Evolutionary conservation across 768 basidiomycete species (phyloP).

Genomic region (Omphalotus guepiniiformis): DNA sequence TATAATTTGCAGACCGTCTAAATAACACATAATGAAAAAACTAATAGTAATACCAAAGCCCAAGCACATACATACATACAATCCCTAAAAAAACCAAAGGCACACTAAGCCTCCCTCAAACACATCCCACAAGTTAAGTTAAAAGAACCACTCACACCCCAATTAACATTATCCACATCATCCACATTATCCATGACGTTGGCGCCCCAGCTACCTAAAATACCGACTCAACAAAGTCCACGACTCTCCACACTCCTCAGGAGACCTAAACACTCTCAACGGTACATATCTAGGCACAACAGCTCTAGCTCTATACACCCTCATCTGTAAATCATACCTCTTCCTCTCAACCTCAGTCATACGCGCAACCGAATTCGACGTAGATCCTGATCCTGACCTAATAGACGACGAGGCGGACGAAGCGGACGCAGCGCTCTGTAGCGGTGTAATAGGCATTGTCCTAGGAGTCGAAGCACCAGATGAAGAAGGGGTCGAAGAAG

Average conservation of each 20-base stretch:
- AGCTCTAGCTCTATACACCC: conserved; percentile 59
- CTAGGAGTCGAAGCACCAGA: too few relatives aligned
- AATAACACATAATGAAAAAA: too few relatives aligned
- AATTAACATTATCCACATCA: background rate
- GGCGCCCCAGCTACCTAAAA: background rate
- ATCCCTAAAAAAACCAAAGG: too few relatives aligned
- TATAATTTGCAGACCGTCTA: too few relatives aligned
- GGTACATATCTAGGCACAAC: conserved; percentile 53
- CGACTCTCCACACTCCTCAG: conserved; percentile 67
- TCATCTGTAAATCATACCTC: conserved; percentile 53
- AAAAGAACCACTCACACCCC: background rate
- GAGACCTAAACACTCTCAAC: conserved; percentile 64
- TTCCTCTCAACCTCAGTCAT: conserved; percentile 55
- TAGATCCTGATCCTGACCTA: too few relatives aligned
- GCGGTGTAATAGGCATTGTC: too few relatives aligned
- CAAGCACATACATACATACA: too few relatives aligned
- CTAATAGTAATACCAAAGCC: too few relatives aligned
- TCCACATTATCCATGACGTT: background rate
- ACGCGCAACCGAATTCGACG: too few relatives aligned
- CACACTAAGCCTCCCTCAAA: background rate
- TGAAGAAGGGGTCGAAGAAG: too few relatives aligned
- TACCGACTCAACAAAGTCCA: background rate
- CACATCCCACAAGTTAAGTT: background rate
- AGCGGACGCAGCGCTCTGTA: too few relatives aligned
- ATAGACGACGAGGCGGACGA: too few relatives aligned